These are phyloP conservation scores for Penicillium argentinense DNA, from an alignment of 495 filamentous ascomycete genomes.

Conservation along the genomic window DNA sequence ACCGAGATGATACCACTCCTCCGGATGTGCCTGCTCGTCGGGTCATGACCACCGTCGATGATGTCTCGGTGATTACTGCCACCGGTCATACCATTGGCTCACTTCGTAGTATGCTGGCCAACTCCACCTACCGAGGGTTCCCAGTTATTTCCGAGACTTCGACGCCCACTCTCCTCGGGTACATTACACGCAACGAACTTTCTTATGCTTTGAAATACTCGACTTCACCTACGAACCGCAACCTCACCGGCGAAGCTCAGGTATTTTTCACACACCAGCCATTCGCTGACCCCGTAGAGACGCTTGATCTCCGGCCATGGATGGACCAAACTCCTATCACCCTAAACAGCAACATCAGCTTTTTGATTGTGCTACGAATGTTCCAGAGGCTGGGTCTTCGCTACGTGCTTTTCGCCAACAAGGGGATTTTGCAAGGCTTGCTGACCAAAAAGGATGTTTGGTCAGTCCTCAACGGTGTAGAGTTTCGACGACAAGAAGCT, in stretches of 20 bases:
- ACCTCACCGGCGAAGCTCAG: slow-evolving; percentile 68
- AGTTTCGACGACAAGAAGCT: slow-evolving; percentile 51
- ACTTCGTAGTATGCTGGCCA: slow-evolving; percentile 65
- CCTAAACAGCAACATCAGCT: slow-evolving; percentile 67
- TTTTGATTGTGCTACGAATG: slow-evolving; percentile 82
- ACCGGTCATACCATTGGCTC: slow-evolving; percentile 78
- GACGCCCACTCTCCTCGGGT: slow-evolving; percentile 74
- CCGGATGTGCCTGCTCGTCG: slow-evolving; percentile 82
- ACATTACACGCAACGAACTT: slow-evolving; percentile 91
- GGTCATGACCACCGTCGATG: slow-evolving; percentile 91
- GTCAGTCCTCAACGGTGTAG: slow-evolving; percentile 81
- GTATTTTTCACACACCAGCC: slow-evolving; percentile 82
- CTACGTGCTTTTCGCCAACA: slow-evolving; percentile 84
- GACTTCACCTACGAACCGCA: slow-evolving; percentile 44
- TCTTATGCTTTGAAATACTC: slow-evolving; percentile 68
- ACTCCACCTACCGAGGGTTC: slow-evolving; percentile 84
- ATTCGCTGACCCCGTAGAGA: slow-evolving; percentile 72
- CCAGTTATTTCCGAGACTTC: slow-evolving; percentile 78
- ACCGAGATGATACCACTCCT: slow-evolving; percentile 75
- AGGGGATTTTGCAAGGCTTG: slow-evolving; percentile 77
- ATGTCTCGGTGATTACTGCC: slow-evolving; percentile 83
- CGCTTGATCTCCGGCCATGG: slow-evolving; percentile 88
- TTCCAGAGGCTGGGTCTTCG: slow-evolving; percentile 91
- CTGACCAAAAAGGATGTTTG: slow-evolving; percentile 99
- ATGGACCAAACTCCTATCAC: slow-evolving; percentile 99